These are phyloP conservation scores for Cladophialophora bantiana DNA, from an alignment of 2,329 filamentous ascomycete species.

Conservation along the genomic window DNA sequence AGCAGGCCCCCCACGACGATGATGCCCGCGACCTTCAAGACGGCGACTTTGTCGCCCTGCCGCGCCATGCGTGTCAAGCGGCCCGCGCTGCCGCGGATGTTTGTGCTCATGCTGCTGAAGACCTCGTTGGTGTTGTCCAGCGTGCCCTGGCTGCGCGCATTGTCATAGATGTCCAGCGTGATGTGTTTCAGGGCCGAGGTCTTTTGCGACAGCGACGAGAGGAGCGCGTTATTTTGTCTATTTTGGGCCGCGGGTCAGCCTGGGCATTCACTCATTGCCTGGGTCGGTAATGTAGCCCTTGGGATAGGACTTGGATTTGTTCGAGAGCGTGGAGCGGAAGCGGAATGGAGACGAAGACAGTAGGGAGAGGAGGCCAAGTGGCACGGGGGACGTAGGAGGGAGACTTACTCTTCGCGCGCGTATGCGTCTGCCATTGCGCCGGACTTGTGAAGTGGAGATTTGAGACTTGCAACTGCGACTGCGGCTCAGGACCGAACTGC, in stretches of 20 bases:
- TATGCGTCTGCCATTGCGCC: slow-evolving; percentile 62
- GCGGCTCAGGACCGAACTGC: too few relatives aligned
- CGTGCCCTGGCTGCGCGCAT: slow-evolving; percentile 84
- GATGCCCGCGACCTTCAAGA: slow-evolving; percentile 87
- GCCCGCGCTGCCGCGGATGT: slow-evolving; percentile 81
- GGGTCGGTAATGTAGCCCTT: too few relatives aligned
- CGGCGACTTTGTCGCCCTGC: slow-evolving; percentile 86
- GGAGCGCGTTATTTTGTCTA: slow-evolving; percentile 91
- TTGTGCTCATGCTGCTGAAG: slow-evolving; percentile 84
- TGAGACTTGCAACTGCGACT: too few relatives aligned
- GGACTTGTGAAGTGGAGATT: background rate
- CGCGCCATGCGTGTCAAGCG: slow-evolving; percentile 89
- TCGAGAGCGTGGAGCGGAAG: background rate
- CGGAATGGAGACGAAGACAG: slow-evolving; percentile 13
- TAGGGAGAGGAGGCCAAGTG: slow-evolving; percentile 12
- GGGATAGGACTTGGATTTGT: too few relatives aligned
- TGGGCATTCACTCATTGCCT: too few relatives aligned
- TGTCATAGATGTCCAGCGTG: slow-evolving; percentile 97
- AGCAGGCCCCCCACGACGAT: slow-evolving; percentile 75
- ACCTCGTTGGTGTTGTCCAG: slow-evolving; percentile 92
- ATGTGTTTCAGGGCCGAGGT: slow-evolving; percentile 91
- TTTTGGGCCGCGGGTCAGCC: slow-evolving; percentile 21
- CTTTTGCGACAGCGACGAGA: slow-evolving; percentile 88
- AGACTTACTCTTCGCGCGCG: slow-evolving; percentile 65
- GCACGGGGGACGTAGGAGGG: slow-evolving; percentile 9